phyloP scores from a whole-genome alignment of 441 rosid genomes.

The Viola pubescens region DNA sequence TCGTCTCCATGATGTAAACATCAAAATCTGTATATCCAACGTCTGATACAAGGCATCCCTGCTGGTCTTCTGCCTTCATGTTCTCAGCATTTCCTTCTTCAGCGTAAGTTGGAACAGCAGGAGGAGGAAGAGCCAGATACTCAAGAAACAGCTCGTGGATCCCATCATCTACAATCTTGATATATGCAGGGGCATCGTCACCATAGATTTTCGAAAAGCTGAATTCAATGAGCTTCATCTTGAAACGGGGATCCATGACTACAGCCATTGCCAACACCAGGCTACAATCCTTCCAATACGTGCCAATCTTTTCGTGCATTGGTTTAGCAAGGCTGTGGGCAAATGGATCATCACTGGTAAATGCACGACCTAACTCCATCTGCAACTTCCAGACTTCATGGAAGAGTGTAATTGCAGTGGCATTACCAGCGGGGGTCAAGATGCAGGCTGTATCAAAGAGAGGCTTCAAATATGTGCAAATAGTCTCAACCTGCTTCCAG shows the following conservation, averaged over 20 bases:
- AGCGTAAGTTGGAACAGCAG: conserved; percentile 42
- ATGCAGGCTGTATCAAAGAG: conserved; percentile 58
- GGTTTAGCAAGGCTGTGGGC: conserved; percentile 33
- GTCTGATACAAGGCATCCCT: conserved; percentile 34
- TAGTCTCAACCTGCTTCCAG: conserved; percentile 60
- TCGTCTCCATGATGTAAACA: conserved; percentile 68
- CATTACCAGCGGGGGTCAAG: conserved; percentile 34
- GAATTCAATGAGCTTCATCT: conserved; percentile 90
- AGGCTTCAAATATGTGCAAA: conserved; percentile 61
- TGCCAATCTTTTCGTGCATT: conserved; percentile 54
- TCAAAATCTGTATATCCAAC: conserved; percentile 71
- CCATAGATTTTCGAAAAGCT: conserved; percentile 72
- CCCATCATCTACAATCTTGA: conserved; percentile 68
- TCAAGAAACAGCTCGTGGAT: conserved; percentile 72
- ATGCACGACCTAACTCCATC: conserved; percentile 51
- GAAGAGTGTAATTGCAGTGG: conserved; percentile 52
- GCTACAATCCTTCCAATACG: conserved; percentile 77
- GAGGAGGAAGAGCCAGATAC: conserved; percentile 53
- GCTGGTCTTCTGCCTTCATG: conserved; percentile 32
- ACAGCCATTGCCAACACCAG: conserved; percentile 68
- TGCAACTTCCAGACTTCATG: conserved; percentile 85
- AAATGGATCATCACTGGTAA: conserved; percentile 39
- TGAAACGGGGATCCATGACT: conserved; percentile 91
- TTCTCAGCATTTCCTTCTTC: conserved; percentile 36
- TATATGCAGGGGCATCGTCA: conserved; percentile 52